phyloP scores from a whole-genome alignment of 148 eudicot genomes.

The Nyssa sinensis region DNA sequence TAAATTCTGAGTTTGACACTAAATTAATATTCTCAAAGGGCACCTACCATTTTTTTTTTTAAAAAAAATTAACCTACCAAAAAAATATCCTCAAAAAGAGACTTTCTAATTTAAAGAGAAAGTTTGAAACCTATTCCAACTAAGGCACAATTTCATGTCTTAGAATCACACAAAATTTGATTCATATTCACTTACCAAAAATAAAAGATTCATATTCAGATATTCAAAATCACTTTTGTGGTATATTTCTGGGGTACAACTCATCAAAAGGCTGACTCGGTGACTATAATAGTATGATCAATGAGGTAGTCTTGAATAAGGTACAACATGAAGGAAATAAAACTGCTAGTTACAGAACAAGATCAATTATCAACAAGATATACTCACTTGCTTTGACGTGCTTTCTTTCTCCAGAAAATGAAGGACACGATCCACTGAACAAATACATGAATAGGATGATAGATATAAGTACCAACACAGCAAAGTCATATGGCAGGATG shows the following conservation, averaged over 20 bases:
- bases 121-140: too few species aligned
- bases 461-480: not conserved
- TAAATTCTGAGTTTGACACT: too few species aligned
- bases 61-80: too few species aligned
- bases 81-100: too few species aligned
- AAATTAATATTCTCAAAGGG: too few species aligned
- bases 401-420: slow-evolving; percentile 77
- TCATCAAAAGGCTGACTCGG: not conserved
- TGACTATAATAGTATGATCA: not conserved
- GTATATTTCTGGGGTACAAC: not conserved
- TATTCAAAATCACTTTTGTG: not conserved
- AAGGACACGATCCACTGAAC: slow-evolving; percentile 72
- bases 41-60: too few species aligned
- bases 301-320: not conserved
- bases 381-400: slow-evolving; percentile 76
- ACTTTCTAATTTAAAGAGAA: too few species aligned
- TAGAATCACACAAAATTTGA: too few species aligned
- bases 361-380: not conserved
- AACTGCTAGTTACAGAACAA: not conserved
- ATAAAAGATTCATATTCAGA: too few species aligned
- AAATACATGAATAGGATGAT: slow-evolving; percentile 8
- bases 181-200: too few species aligned
- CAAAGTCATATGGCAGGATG: not conserved
- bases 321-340: slow-evolving; percentile 3
- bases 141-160: too few species aligned